A percentile compares a stretch with the other conserved stretches of the same genome.
phyloP scores from a whole-genome alignment of 148 eudicot species.

The Persicaria tinctoria region DNA sequence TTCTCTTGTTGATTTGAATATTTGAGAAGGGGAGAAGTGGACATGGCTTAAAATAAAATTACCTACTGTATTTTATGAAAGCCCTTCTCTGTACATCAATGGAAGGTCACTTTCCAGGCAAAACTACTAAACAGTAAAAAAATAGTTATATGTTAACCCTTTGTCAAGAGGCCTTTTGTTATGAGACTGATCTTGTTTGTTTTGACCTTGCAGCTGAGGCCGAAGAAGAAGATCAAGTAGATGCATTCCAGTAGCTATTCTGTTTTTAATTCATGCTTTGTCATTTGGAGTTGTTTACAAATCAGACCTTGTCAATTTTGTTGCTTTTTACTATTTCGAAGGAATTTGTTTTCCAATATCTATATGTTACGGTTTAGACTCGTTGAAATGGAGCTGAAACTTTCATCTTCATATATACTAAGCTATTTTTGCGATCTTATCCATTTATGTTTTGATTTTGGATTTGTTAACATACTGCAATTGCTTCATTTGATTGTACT shows the following conservation, averaged over 20 bases:
- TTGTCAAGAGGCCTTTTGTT: neutral
- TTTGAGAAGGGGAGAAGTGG: constrained; percentile 7
- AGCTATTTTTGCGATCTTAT: too few species aligned
- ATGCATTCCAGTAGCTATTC: neutral
- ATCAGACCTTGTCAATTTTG: too few species aligned
- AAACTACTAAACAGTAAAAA: too few species aligned
- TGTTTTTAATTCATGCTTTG: neutral
- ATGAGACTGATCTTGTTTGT: neutral
- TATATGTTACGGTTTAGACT: too few species aligned
- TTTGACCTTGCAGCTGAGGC: constrained; percentile 24
- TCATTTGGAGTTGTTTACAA: neutral
- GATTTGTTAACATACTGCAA: too few species aligned
- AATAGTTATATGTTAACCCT: too few species aligned
- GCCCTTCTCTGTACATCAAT: constrained; percentile 3
- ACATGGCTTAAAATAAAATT: neutral
- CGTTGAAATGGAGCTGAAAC: too few species aligned
- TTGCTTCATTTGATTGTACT: too few species aligned
- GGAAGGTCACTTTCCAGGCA: neutral
- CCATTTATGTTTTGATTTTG: too few species aligned
- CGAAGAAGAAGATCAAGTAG: constrained; percentile 34
- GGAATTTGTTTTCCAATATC: too few species aligned
- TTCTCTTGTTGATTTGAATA: neutral
- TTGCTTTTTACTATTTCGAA: too few species aligned
- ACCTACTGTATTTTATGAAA: constrained; percentile 1
- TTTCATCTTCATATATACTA: too few species aligned